Conservation (phyloP, 768 basidiomycete species). For the Pulveroboletus sp. region DNA sequence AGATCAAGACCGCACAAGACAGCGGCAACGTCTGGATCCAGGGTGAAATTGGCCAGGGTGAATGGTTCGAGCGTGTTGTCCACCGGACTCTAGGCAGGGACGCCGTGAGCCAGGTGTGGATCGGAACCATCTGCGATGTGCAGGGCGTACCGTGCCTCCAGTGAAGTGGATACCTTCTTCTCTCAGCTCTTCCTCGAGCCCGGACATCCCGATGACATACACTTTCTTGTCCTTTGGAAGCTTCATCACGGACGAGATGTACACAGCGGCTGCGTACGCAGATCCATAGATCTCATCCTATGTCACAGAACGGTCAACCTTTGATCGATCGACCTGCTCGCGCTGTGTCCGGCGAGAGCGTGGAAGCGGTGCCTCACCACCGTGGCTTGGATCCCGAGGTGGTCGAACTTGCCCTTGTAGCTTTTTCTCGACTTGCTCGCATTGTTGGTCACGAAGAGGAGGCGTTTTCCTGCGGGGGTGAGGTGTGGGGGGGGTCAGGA, state of each 20-base stretch:
- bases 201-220: constrained; percentile 90
- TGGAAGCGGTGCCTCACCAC: constrained; percentile 52
- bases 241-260: constrained; percentile 84
- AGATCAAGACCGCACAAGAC: constrained; percentile 93
- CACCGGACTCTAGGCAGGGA: constrained; percentile 62
- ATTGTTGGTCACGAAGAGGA: constrained; percentile 96
- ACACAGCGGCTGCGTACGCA: constrained; percentile 79
- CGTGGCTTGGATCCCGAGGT: constrained; percentile 77
- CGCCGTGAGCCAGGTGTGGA: neutral
- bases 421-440: constrained; percentile 85
- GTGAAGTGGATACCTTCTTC: constrained; percentile 75
- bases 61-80: constrained; percentile 75
- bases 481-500: constrained; percentile 2
- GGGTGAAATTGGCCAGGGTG: constrained; percentile 59
- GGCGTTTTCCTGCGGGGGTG: constrained; percentile 54
- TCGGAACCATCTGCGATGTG: neutral
- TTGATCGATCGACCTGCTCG: neutral
- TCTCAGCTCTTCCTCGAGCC: constrained; percentile 89
- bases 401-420: constrained; percentile 91
- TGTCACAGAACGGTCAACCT: neutral
- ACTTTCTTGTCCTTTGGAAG: constrained; percentile 90
- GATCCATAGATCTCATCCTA: constrained; percentile 98
- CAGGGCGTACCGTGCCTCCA: constrained; percentile 75
- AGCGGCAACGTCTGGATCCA: constrained; percentile 79
- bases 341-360: neutral